These are phyloP conservation scores for Lentinula novae-zelandiae DNA, from an alignment of 1,284 basidiomycete genomes.

Conservation along the genomic window DNA sequence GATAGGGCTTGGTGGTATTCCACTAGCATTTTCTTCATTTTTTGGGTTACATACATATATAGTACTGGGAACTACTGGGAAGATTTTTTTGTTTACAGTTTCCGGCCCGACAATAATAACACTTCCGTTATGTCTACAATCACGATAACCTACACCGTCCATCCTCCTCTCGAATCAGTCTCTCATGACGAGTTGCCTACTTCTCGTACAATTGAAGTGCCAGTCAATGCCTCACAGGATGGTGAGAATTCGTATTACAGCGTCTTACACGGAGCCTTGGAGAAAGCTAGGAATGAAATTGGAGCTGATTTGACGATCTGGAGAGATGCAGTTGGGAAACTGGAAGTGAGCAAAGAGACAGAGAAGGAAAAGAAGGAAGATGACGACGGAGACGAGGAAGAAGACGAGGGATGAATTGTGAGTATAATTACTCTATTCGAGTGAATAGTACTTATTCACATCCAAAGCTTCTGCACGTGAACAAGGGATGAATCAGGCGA, in stretches of 20 bases:
- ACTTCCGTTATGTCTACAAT: conserved; percentile 32
- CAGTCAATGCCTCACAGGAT: conserved; percentile 23
- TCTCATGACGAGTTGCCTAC: conserved; percentile 21
- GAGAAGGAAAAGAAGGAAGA: conserved; percentile 38
- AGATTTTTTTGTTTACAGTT: background rate
- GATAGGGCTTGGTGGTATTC: background rate
- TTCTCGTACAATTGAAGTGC: conserved; percentile 33
- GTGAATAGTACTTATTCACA: background rate
- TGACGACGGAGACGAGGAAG: conserved; percentile 32
- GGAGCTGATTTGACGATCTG: conserved; percentile 66
- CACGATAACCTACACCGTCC: conserved; percentile 47
- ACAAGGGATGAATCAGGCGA: no score
- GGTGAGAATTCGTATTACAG: conserved; percentile 45
- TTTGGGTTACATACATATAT: background rate
- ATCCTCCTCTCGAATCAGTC: conserved; percentile 37
- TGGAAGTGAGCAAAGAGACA: conserved; percentile 50
- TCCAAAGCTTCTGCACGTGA: no score
- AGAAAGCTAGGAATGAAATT: conserved; percentile 44
- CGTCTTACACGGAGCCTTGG: conserved; percentile 44
- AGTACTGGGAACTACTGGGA: background rate
- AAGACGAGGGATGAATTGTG: conserved; percentile 5
- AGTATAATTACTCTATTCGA: background rate
- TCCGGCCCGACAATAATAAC: background rate
- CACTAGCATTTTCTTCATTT: background rate
- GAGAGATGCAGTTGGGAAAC: conserved; percentile 64